Conservation (phyloP, 352 stramenopile species). For the Phytophthora litchii region DNA sequence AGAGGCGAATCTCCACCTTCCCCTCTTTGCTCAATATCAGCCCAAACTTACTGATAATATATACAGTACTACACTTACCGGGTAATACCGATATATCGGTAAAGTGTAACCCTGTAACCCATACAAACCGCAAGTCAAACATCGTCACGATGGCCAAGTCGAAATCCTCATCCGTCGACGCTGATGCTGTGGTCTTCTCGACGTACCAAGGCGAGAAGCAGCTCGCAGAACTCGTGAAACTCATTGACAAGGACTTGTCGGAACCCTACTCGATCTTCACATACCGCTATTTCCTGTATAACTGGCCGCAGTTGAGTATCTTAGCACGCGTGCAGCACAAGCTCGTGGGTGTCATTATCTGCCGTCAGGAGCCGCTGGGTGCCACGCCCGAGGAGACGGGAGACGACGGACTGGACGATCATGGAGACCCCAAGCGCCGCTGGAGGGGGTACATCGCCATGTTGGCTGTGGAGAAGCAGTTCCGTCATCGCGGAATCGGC, state of each 20-base stretch:
- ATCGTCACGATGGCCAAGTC: conserved; percentile 33
- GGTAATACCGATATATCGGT: no score
- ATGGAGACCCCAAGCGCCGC: conserved; percentile 30
- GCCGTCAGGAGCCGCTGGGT: conserved; percentile 87
- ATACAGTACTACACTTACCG: no score
- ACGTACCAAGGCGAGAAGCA: conserved; percentile 89
- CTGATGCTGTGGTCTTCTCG: conserved; percentile 56
- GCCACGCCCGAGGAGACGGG: conserved; percentile 56
- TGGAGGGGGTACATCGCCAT: conserved; percentile 95
- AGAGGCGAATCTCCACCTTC: no score
- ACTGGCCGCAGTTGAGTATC: conserved; percentile 93
- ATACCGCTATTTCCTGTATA: conserved; percentile 97
- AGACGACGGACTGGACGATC: conserved; percentile 23
- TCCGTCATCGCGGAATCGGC: conserved; percentile 90
- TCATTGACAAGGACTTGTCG: conserved; percentile 95
- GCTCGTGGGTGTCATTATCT: conserved; percentile 93
- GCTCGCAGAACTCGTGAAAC: conserved; percentile 91
- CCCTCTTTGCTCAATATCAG: no score
- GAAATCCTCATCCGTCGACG: conserved; percentile 10
- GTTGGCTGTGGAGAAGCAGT: conserved; percentile 92
- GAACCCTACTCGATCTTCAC: conserved; percentile 97
- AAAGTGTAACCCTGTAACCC: conserved; percentile 4
- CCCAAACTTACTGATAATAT: no score
- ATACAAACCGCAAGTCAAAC: conserved; percentile 8
- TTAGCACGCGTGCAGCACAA: conserved; percentile 84